Percentiles rank a stretch among this genome's conserved stretches.
Evolutionary conservation across 208 protist species (phyloP).

Genomic region (Leishmania mexicana): DNA sequence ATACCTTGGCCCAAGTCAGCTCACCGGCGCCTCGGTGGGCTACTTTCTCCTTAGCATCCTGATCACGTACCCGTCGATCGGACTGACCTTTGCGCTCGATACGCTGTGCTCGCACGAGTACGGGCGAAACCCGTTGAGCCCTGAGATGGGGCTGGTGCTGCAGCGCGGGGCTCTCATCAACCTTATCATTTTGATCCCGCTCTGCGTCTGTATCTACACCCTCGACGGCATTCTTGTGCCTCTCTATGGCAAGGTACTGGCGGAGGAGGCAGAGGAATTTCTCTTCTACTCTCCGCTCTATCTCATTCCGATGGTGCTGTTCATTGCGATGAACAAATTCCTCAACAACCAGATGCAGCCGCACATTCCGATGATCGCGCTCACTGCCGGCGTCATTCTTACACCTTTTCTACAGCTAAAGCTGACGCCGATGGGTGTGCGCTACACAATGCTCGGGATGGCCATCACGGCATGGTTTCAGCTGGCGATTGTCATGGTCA

Average conservation of each 20-base stretch:
- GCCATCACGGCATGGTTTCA: constrained; percentile 77
- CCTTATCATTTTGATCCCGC: constrained; percentile 56
- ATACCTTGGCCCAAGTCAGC: constrained; percentile 60
- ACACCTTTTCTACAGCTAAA: constrained; percentile 68
- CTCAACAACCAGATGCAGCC: constrained; percentile 88
- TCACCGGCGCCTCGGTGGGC: constrained; percentile 80
- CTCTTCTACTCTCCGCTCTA: constrained; percentile 68
- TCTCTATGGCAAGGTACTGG: constrained; percentile 62
- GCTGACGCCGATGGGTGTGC: constrained; percentile 78
- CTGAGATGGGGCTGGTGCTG: constrained; percentile 72
- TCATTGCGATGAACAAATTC: constrained; percentile 84
- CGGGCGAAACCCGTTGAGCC: constrained; percentile 69
- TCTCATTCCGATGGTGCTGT: constrained; percentile 65
- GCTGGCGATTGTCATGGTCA: constrained; percentile 57
- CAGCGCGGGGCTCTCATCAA: constrained; percentile 84
- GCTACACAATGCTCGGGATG: constrained; percentile 87
- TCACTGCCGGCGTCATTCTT: constrained; percentile 71
- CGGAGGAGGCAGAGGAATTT: constrained; percentile 63
- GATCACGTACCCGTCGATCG: constrained; percentile 75
- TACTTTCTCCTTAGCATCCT: constrained; percentile 81
- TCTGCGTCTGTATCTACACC: constrained; percentile 60
- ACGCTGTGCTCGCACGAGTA: constrained; percentile 88
- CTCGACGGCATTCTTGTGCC: constrained; percentile 43
- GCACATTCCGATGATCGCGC: constrained; percentile 76
- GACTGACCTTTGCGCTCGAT: constrained; percentile 85